phyloP scores from a whole-genome alignment of 2,329 filamentous ascomycete genomes.

The Xenosphaeropsis pyriputrescens region DNA sequence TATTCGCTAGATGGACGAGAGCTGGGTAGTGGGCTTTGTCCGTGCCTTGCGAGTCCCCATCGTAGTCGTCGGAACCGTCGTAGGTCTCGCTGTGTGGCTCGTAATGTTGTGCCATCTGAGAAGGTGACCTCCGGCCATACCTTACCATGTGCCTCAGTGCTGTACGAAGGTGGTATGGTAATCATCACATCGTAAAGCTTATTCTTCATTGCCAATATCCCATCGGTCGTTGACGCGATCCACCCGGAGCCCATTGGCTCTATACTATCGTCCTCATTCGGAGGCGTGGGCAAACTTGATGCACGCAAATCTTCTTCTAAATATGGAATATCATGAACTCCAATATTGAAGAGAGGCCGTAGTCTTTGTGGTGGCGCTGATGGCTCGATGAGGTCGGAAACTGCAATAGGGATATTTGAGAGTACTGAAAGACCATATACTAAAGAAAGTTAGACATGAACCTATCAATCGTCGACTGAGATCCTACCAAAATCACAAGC shows the following conservation, averaged over 20 bases:
- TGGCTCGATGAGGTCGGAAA: conserved; percentile 53
- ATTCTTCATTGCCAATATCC: conserved; percentile 75
- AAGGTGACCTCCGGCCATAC: conserved; percentile 66
- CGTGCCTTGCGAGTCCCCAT: conserved; percentile 37
- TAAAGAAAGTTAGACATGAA: conserved; percentile 19
- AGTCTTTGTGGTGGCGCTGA: conserved; percentile 49
- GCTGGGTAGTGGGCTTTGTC: conserved; percentile 5
- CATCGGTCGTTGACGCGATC: conserved; percentile 93
- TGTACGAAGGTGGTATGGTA: conserved; percentile 54
- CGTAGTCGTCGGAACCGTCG: conserved; percentile 62
- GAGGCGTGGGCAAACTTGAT: conserved; percentile 21
- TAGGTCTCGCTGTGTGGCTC: conserved; percentile 81
- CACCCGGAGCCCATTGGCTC: conserved; percentile 50
- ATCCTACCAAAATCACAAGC: conserved; percentile 75
- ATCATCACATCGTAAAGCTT: conserved; percentile 83
- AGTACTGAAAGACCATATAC: conserved; percentile 93
- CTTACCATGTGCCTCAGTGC: conserved; percentile 40
- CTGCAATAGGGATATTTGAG: conserved; percentile 68
- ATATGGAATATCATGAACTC: conserved; percentile 80
- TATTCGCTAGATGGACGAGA: conserved; percentile 4
- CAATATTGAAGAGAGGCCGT: conserved; percentile 79
- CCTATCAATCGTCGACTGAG: not conserved
- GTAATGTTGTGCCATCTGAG: conserved; percentile 48
- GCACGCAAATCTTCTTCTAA: conserved; percentile 47
- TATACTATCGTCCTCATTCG: conserved; percentile 20